These are phyloP conservation scores for Punctularia strigosozonata DNA, from an alignment of 768 basidiomycete species.

Conservation along the genomic window DNA sequence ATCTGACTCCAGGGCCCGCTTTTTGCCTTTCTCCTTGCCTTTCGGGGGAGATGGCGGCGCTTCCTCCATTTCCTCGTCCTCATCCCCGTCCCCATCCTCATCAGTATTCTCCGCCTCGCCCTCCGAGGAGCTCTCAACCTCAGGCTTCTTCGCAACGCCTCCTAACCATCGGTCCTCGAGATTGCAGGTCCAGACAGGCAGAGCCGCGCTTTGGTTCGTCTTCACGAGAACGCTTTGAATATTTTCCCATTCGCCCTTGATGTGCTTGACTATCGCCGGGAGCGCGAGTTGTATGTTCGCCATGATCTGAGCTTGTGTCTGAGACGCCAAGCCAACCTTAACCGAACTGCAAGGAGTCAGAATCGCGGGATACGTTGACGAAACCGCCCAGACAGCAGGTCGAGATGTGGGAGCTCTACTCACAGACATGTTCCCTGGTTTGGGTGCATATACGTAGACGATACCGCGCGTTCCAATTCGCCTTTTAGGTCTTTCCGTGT, in stretches of 20 bases:
- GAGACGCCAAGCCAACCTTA: constrained; percentile 68
- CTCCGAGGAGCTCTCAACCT: constrained; percentile 3
- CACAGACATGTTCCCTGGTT: constrained; percentile 90
- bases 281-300: constrained; percentile 72
- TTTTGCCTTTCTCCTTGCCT: constrained; percentile 11
- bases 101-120: constrained; percentile 10
- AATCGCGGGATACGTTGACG: background rate
- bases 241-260: constrained; percentile 84
- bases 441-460: constrained; percentile 93
- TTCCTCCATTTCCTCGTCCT: constrained; percentile 15
- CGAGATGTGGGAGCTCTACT: constrained; percentile 18
- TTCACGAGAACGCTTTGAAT: constrained; percentile 85
- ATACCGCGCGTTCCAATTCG: constrained; percentile 86
- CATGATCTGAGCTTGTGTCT: constrained; percentile 60
- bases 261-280: constrained; percentile 55
- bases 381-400: background rate
- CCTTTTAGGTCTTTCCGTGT: constrained; percentile 82
- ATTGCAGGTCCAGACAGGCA: constrained; percentile 87
- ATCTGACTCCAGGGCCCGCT: constrained; percentile 7
- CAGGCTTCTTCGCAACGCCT: constrained; percentile 43
- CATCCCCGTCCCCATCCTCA: constrained; percentile 7
- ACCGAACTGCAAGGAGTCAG: constrained; percentile 46
- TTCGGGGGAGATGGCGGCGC: constrained; percentile 17
- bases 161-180: constrained; percentile 48
- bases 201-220: constrained; percentile 66